phyloP scores from a whole-genome alignment of 371 early-diverging fungal species.

The Coelomomyces lativittatus region DNA sequence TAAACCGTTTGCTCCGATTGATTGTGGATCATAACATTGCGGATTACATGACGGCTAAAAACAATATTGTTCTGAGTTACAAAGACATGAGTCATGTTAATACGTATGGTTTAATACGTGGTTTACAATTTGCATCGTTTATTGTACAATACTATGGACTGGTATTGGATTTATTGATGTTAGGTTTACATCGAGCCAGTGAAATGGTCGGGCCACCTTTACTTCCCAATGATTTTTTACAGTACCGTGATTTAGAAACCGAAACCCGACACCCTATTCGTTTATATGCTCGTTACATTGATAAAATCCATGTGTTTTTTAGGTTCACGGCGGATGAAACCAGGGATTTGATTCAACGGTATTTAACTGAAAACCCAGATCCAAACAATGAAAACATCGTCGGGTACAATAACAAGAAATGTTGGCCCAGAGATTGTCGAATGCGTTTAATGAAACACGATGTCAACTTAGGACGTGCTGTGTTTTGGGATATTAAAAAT shows the following conservation, averaged over 20 bases:
- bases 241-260: conserved; percentile 76
- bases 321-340: conserved; percentile 82
- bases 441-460: conserved; percentile 98
- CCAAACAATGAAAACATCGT: conserved; percentile 97
- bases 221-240: conserved; percentile 88
- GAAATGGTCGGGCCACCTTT: conserved; percentile 92
- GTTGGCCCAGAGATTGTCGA: conserved; percentile 96
- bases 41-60: conserved; percentile 97
- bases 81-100: conserved; percentile 99
- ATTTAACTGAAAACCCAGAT: conserved; percentile 91
- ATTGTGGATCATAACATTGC: conserved; percentile 96
- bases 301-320: conserved; percentile 81
- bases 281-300: conserved; percentile 85
- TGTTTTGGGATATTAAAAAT: conserved; percentile 96
- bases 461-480: conserved; percentile 82
- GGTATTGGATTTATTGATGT: conserved; percentile 82
- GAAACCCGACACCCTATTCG: conserved; percentile 91
- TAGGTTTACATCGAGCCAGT: conserved; percentile 82
- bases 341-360: conserved; percentile 85
- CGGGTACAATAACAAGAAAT: conserved; percentile 86
- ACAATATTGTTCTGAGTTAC: conserved; percentile 88
- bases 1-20: conserved; percentile 81
- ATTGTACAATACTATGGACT: conserved; percentile 95
- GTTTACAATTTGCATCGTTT: conserved; percentile 93
- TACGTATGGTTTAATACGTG: conserved; percentile 88